These are phyloP conservation scores for Pythium plurisporium DNA, from an alignment of 352 stramenopile species.

Conservation along the genomic window DNA sequence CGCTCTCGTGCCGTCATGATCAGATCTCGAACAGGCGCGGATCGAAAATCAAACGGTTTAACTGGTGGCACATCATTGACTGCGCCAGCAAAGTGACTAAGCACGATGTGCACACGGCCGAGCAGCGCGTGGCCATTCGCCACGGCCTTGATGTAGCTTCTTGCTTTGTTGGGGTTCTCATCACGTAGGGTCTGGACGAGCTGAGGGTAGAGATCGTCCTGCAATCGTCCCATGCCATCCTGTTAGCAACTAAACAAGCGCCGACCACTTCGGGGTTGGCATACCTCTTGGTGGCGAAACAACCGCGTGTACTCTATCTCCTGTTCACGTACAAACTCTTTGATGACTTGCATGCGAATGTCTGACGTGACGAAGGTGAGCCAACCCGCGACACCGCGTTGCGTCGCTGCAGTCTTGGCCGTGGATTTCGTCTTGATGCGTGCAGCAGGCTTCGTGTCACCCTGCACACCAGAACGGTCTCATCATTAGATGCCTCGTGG, in stretches of 20 bases:
- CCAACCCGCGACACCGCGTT: slow-evolving; percentile 28
- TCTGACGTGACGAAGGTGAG: slow-evolving; percentile 39
- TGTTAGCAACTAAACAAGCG: background rate
- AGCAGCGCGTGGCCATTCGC: slow-evolving; percentile 38
- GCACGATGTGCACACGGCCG: slow-evolving; percentile 32
- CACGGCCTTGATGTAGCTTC: slow-evolving; percentile 52
- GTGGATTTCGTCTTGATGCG: slow-evolving; percentile 17
- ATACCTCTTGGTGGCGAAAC: slow-evolving; percentile 52
- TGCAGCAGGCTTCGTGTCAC: slow-evolving; percentile 17
- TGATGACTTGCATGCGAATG: slow-evolving; percentile 34
- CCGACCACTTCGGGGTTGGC: too few relatives aligned
- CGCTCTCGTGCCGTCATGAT: slow-evolving; percentile 25
- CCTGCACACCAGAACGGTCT: background rate
- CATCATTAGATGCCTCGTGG: too few relatives aligned
- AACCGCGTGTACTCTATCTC: slow-evolving; percentile 30
- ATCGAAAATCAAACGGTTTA: slow-evolving; percentile 36
- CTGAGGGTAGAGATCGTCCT: slow-evolving; percentile 57
- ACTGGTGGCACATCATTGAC: slow-evolving; percentile 30
- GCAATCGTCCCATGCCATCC: background rate
- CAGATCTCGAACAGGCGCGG: slow-evolving; percentile 34
- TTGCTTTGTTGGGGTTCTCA: slow-evolving; percentile 48
- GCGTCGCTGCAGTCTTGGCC: background rate
- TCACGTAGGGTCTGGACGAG: slow-evolving; percentile 52
- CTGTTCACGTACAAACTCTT: slow-evolving; percentile 33
- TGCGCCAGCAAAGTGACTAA: slow-evolving; percentile 35